Evolutionary conservation across 192 early-diverging fungal species (phyloP).

Genomic region (Coemansia sp.): DNA sequence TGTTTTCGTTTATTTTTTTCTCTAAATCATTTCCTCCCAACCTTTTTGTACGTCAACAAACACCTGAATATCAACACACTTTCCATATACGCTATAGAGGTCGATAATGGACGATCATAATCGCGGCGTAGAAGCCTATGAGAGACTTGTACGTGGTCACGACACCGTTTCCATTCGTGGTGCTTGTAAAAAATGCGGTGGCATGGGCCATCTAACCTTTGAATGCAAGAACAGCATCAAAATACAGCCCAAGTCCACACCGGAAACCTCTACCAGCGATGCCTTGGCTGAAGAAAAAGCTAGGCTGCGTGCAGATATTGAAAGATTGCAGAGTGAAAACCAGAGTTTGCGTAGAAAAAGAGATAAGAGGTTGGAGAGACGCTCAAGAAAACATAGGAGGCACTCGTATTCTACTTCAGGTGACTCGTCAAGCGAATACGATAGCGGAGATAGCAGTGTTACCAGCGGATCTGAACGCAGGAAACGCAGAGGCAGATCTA

Average conservation of each 20-base stretch:
- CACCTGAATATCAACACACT: neutral
- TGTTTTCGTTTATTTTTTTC: neutral
- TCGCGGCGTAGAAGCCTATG: slow-evolving; percentile 47
- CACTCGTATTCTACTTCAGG: neutral
- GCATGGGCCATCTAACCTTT: slow-evolving; percentile 49
- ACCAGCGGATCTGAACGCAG: neutral
- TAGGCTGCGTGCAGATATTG: slow-evolving; percentile 32
- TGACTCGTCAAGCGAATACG: neutral
- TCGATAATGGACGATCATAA: slow-evolving; percentile 19
- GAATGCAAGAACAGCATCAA: slow-evolving; percentile 51
- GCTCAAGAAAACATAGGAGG: neutral
- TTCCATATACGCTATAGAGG: neutral
- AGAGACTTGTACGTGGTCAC: slow-evolving; percentile 40
- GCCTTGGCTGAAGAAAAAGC: slow-evolving; percentile 42
- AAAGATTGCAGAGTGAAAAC: slow-evolving; percentile 10
- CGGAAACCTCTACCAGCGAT: slow-evolving; percentile 10
- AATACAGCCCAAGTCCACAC: slow-evolving; percentile 14
- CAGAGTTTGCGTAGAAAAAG: too few relatives aligned
- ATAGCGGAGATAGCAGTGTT: neutral
- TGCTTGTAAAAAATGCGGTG: slow-evolving; percentile 49
- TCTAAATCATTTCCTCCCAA: neutral
- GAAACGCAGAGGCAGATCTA: neutral
- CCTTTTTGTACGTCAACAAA: neutral
- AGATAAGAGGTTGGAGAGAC: neutral
- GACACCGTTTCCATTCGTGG: slow-evolving; percentile 24